Evolutionary conservation across 2,329 filamentous ascomycete genomes (phyloP), one percentile per base, ranked within the genome.

Genomic region (Ophiostoma novo-ulmi): DNA sequence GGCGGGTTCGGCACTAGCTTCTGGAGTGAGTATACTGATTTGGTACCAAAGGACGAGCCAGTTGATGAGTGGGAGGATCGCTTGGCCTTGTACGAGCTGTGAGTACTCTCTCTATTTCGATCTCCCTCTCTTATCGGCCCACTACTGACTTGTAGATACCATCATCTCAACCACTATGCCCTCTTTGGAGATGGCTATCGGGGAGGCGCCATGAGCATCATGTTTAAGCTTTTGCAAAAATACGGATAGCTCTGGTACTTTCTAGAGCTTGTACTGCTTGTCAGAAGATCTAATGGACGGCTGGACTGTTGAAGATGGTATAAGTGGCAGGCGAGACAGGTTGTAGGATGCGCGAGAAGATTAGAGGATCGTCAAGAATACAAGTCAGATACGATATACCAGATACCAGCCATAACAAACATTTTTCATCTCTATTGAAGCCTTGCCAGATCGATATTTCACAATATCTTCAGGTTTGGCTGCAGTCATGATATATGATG

Each of bases 161-260:
- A 97, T 78, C 91, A 97, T 77, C 80, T 97, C 35, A 97, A 97
- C 74, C 94, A 97, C 75, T 90, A 89, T 81, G 89, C 91, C 1
- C 84, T 97, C 66, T 97, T 97, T 78, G 93, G 93, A 0, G 90
- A 89, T 0, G 86, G 90, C 0, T 97, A 97, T 78, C 87, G 87
- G 55, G 84, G 84, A 58, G 89, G 92, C 5, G 93, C 93, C 38
- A 85, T 94, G 79, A 85, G 85, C 5, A 95, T 96, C 70, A 95
- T 97, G 91, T 87, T 84, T 78, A 86, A 82, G 74, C 81, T 97
- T 75, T 81, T 92, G 38, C 81, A 81, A 61, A 96, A 93, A 77
- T 97, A 97, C 79, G 88, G 84, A 71, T 67, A 44, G 11, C 1
- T 14, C 5, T 7, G 22, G 14, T 64, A 64, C 2, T 35, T 26